Base-by-base conservation (phyloP, 208 protist species). In the Jaenimonas drosophilae region DNA sequence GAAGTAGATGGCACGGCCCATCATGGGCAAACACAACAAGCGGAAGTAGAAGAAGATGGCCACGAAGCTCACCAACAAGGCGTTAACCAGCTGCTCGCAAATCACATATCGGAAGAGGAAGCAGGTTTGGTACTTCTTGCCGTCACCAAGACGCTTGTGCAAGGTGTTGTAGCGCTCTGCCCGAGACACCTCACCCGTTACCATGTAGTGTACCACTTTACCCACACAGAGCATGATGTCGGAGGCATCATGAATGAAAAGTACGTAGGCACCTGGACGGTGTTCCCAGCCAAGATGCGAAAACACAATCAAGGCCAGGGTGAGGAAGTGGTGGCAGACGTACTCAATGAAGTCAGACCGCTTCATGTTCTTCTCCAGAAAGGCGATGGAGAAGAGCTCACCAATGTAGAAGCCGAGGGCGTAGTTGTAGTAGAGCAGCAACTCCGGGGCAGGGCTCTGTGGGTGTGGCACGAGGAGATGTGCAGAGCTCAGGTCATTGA, bases 341-440 rank as follows among this genome's bases (percentile, higher is more conserved):
- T 82, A 84, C 65, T 84, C 64, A n/a, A 81, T 45, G 33, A 76
- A 84, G 42, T 88, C 79, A 3, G 54, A 63, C 12, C 79, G 70
- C 57, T 64, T 78, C 30, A 79, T 62, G 16, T 71, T 45, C 17
- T 37, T 32, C 41, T 88, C 74, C 3, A 79, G 20, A 33, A 72
- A 64, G 21, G 71, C n/a, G 31, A 82, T 59, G 9, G 70, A 71
- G 30, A 72, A n/a, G 20, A 72, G 21, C 62, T 84, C 73, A 7
- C 70, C 40, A 26, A 80, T 30, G 61, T 84, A 88, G 42, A 88
- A 88, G 43, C 68, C 78, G 20, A 83, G 63, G 0, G 59, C 67
- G 57, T 72, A 84, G 29, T 70, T 53, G 59, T 88, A 88, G 61
- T 88, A 88, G 27, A 59, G 31, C 40, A 78, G 1, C 3, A 88